A percentile compares a stretch with the other conserved stretches of the same genome.
phyloP scores from a whole-genome alignment of 805 yeast genomes.

The Kodamaea nitidulidarum region DNA sequence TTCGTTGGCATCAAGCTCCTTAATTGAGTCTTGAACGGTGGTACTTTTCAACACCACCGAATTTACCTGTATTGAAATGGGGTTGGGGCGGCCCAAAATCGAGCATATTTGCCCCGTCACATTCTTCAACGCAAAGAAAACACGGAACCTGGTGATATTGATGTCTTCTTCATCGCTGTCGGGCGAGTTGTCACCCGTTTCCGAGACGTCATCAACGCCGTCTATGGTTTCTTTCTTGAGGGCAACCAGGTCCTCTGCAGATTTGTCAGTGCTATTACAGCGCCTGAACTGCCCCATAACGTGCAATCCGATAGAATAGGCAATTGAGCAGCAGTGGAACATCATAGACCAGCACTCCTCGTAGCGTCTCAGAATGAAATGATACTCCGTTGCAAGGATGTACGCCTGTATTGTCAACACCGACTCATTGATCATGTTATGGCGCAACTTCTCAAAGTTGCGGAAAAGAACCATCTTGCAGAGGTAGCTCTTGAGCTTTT shows the following conservation, averaged over 20 bases:
- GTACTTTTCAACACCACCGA: slow-evolving; percentile 24
- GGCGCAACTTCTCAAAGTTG: slow-evolving; percentile 43
- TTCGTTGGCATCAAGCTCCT: slow-evolving; percentile 16
- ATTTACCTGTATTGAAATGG: slow-evolving; percentile 43
- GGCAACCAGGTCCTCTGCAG: slow-evolving; percentile 1
- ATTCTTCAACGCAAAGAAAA: slow-evolving; percentile 49
- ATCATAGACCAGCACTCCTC: slow-evolving; percentile 52
- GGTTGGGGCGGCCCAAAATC: slow-evolving; percentile 52
- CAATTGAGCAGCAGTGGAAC: slow-evolving; percentile 47
- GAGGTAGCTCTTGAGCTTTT: slow-evolving; percentile 15
- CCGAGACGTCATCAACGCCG: neutral
- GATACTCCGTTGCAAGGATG: slow-evolving; percentile 49
- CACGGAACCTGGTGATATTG: slow-evolving; percentile 36
- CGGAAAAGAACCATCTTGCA: slow-evolving; percentile 28
- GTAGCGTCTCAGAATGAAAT: slow-evolving; percentile 44
- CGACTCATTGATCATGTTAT: slow-evolving; percentile 45
- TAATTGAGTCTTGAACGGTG: slow-evolving; percentile 6
- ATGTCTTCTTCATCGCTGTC: slow-evolving; percentile 20
- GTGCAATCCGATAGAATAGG: slow-evolving; percentile 50
- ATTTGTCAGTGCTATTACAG: slow-evolving; percentile 2
- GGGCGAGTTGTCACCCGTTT: slow-evolving; percentile 3
- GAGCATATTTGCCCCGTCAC: slow-evolving; percentile 48
- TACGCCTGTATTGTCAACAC: slow-evolving; percentile 46
- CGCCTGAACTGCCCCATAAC: slow-evolving; percentile 33
- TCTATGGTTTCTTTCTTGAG: slow-evolving; percentile 1